Evolutionary conservation across 1,284 basidiomycete species (phyloP).

Genomic region (Tylopilus sp.): DNA sequence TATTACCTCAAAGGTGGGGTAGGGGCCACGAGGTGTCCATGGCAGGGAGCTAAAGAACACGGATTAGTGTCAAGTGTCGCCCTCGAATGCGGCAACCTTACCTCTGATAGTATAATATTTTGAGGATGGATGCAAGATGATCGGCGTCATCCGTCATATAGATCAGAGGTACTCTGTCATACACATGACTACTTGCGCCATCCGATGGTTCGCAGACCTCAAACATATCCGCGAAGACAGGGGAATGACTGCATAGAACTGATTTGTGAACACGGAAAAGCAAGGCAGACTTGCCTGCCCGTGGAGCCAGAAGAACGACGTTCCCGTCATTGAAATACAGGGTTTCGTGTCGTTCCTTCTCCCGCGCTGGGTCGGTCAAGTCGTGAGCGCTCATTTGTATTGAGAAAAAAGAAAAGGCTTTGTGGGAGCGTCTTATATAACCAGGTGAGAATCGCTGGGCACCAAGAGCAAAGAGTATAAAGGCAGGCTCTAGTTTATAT

Average conservation of each 20-base stretch:
- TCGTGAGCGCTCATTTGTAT: no score
- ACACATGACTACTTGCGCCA: no score
- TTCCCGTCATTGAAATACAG: slow-evolving; percentile 26
- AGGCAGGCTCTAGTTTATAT: no score
- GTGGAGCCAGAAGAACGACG: slow-evolving; percentile 9
- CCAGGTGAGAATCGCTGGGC: no score
- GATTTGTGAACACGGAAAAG: slow-evolving; percentile 29
- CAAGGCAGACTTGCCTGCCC: background rate
- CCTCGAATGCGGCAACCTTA: background rate
- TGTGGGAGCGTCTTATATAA: no score
- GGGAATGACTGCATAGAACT: slow-evolving; percentile 12
- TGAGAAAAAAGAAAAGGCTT: no score
- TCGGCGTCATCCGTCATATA: no score
- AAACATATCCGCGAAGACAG: slow-evolving; percentile 21
- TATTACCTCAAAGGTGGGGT: background rate
- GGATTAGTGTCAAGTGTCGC: slow-evolving; percentile 2
- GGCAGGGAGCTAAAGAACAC: slow-evolving; percentile 11
- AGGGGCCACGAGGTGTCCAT: slow-evolving; percentile 16
- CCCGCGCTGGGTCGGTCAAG: no score
- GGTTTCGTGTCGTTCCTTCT: background rate
- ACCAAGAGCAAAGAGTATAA: no score
- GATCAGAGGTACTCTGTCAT: background rate
- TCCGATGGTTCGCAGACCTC: background rate
- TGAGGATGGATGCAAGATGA: no score
- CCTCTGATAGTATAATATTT: no score